Percentiles rank a stretch among this genome's conserved stretches.
Evolutionary conservation across 139 green algal species (phyloP).

Genomic region (Bryopsis sp.): DNA sequence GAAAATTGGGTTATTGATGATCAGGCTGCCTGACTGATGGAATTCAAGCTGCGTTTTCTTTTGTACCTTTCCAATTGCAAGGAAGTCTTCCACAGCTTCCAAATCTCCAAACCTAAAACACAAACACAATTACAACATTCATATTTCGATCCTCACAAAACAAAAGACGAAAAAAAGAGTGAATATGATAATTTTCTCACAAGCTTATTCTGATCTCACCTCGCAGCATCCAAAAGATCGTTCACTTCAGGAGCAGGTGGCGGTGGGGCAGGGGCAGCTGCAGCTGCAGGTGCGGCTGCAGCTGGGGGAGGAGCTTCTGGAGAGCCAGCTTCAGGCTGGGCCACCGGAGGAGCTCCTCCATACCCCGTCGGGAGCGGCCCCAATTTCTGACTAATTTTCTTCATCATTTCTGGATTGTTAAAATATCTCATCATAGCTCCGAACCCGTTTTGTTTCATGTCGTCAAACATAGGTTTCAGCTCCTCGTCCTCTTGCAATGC

Average conservation of each 20-base stretch:
- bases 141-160: too few relatives aligned
- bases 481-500: conserved; percentile 46
- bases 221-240: conserved; percentile 71
- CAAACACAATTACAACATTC: too few relatives aligned
- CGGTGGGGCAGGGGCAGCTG: conserved; percentile 16
- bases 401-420: conserved; percentile 51
- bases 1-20: too few relatives aligned
- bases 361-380: conserved; percentile 15
- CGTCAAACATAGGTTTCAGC: conserved; percentile 60
- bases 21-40: too few relatives aligned
- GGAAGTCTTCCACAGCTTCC: conserved; percentile 78
- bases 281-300: conserved; percentile 14
- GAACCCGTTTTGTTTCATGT: conserved; percentile 65
- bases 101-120: conserved; percentile 72
- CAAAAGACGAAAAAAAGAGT: too few relatives aligned
- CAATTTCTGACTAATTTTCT: conserved; percentile 59
- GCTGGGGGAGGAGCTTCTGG: conserved; percentile 6
- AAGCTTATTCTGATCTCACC: too few relatives aligned
- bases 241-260: conserved; percentile 32
- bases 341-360: conserved; percentile 23
- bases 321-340: background rate
- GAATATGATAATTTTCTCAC: too few relatives aligned
- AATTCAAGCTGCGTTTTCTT: too few relatives aligned
- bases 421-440: conserved; percentile 55
- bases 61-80: conserved; percentile 80